Percentiles rank a stretch among this genome's conserved stretches.
Conservation (phyloP, 164 flowering plant species). For the Piper betle region DNA sequence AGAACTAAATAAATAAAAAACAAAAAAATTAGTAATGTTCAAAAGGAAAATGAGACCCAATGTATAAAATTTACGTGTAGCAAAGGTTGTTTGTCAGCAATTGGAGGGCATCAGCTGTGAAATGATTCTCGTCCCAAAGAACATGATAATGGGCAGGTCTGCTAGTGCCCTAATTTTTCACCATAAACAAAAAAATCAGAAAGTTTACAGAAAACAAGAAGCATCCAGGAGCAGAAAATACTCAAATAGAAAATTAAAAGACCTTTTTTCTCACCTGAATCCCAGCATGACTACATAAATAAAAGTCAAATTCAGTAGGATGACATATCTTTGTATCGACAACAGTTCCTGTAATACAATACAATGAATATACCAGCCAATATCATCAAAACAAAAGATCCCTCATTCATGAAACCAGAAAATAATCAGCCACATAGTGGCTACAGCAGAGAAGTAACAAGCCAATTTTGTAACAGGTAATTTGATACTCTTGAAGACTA, state of each 20-base stretch:
- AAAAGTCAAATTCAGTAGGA: slow-evolving; percentile 66
- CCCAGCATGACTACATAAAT: slow-evolving; percentile 73
- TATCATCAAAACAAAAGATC: not conserved
- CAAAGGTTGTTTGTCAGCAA: slow-evolving; percentile 63
- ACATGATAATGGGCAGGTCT: slow-evolving; percentile 47
- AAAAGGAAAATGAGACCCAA: not conserved
- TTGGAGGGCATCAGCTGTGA: slow-evolving; percentile 59
- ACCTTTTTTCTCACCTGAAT: slow-evolving; percentile 34
- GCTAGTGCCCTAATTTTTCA: slow-evolving; percentile 20
- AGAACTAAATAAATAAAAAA: not conserved
- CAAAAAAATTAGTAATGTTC: not conserved
- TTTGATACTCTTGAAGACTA: not conserved
- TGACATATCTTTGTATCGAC: slow-evolving; percentile 86
- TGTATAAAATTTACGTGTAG: slow-evolving; percentile 19
- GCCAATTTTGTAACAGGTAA: not conserved
- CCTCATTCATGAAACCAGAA: not conserved
- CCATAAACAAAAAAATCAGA: not conserved
- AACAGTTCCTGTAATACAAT: slow-evolving; percentile 50
- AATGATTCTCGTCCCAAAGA: slow-evolving; percentile 71
- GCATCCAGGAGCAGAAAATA: not conserved
- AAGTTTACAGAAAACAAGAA: not conserved
- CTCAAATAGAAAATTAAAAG: not conserved
- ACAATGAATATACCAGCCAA: too few relatives aligned
- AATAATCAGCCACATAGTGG: too few relatives aligned
- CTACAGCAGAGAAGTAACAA: not conserved